A percentile compares a stretch with the other conserved stretches of the same genome.
phyloP scores from a whole-genome alignment of 2,329 filamentous ascomycete genomes.

The Alternaria arbusti region DNA sequence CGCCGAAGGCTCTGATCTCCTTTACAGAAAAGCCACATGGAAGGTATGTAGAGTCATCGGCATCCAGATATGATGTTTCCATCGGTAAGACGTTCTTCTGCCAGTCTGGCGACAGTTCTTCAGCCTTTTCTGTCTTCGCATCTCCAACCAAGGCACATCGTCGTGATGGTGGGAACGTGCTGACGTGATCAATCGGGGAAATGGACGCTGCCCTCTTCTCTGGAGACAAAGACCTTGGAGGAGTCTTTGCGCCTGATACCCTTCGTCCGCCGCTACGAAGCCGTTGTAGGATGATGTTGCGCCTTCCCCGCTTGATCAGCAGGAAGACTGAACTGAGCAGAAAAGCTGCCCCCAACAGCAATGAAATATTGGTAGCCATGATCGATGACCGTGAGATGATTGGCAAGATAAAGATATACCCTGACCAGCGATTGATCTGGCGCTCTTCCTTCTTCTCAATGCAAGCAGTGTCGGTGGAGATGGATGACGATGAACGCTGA shows the following conservation, averaged over 20 bases:
- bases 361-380: constrained; percentile 30
- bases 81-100: constrained; percentile 34
- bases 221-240: constrained; percentile 60
- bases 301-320: constrained; percentile 45
- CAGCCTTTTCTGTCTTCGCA: constrained; percentile 30
- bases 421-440: not conserved
- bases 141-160: constrained; percentile 53
- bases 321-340: constrained; percentile 32
- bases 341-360: constrained; percentile 42
- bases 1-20: constrained; percentile 73
- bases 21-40: constrained; percentile 73
- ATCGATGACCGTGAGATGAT: not conserved
- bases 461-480: not conserved
- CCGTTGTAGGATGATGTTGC: constrained; percentile 49
- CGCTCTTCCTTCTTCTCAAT: not conserved
- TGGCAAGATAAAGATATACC: not conserved
- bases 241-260: constrained; percentile 58
- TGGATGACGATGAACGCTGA: not conserved
- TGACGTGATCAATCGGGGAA: constrained; percentile 49
- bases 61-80: constrained; percentile 34
- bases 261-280: constrained; percentile 50
- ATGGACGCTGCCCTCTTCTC: constrained; percentile 49
- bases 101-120: constrained; percentile 26
- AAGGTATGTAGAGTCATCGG: constrained; percentile 55
- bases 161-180: constrained; percentile 61